These are phyloP conservation scores for Cladosporium sp. DNA, from an alignment of 2,329 filamentous ascomycete genomes.

Conservation along the genomic window DNA sequence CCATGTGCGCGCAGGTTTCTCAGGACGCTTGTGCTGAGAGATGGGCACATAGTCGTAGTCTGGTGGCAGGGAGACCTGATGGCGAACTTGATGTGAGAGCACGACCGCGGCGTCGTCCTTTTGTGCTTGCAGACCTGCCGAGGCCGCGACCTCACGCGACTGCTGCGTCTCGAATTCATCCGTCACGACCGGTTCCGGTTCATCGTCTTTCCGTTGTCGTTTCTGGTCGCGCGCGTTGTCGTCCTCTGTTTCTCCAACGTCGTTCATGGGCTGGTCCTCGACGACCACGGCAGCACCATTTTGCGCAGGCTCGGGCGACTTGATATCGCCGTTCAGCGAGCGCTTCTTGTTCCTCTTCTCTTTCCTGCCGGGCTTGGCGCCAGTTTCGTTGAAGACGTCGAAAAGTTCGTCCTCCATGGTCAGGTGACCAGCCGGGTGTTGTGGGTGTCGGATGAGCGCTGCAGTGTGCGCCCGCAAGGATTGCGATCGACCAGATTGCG, in stretches of 20 bases:
- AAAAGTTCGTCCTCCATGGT: slow-evolving; percentile 28
- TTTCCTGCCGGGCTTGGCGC: slow-evolving; percentile 19
- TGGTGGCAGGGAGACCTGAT: slow-evolving; percentile 91
- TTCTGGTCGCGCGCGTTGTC: slow-evolving; percentile 52
- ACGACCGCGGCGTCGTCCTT: slow-evolving; percentile 69
- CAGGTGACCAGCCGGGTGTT: slow-evolving; percentile 8
- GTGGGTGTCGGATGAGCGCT: background rate
- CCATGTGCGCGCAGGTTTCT: slow-evolving; percentile 77
- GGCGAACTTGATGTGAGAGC: slow-evolving; percentile 93
- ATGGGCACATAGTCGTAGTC: slow-evolving; percentile 76
- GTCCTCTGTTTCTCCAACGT: slow-evolving; percentile 38
- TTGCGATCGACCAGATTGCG: slow-evolving; percentile 12
- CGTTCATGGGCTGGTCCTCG: slow-evolving; percentile 36
- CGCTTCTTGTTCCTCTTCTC: slow-evolving; percentile 67
- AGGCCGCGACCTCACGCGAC: slow-evolving; percentile 81
- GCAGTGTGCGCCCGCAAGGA: slow-evolving; percentile 5
- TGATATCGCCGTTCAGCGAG: slow-evolving; percentile 75
- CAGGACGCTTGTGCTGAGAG: slow-evolving; percentile 86
- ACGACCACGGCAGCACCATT: slow-evolving; percentile 11
- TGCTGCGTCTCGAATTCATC: slow-evolving; percentile 94
- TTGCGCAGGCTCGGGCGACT: slow-evolving; percentile 36
- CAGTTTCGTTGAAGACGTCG: slow-evolving; percentile 32
- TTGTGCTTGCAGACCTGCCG: slow-evolving; percentile 61
- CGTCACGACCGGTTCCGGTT: slow-evolving; percentile 76
- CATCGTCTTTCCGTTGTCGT: slow-evolving; percentile 60